Evolutionary conservation across 257 asterid genomes (phyloP).

Genomic region (Scutellaria baicalensis): DNA sequence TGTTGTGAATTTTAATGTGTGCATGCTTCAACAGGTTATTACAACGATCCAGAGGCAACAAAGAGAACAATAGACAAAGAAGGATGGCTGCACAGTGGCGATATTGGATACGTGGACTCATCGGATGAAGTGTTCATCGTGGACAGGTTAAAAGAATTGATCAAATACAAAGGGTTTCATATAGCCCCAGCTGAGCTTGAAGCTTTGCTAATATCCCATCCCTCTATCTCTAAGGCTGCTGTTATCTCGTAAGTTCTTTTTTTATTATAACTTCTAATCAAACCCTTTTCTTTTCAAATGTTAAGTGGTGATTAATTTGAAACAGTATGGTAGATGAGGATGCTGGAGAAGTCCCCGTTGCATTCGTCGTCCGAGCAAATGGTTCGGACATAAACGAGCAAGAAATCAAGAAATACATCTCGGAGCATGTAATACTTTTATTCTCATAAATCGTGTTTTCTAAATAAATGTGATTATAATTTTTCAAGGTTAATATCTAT

Average conservation of each 20-base stretch:
- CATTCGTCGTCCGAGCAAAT: constrained; percentile 46
- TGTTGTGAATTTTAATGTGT: not conserved
- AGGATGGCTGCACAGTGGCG: constrained; percentile 59
- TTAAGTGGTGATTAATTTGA: not conserved
- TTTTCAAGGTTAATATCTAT: not conserved
- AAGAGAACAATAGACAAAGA: constrained; percentile 29
- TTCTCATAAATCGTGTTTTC: not conserved
- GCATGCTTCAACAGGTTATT: constrained; percentile 28
- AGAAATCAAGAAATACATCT: constrained; percentile 44
- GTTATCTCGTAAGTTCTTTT: constrained; percentile 48
- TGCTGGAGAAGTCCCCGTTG: constrained; percentile 75
- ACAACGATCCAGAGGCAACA: constrained; percentile 49
- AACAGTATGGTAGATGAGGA: constrained; percentile 55
- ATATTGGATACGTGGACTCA: constrained; percentile 45
- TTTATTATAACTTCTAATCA: no score
- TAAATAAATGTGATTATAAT: not conserved
- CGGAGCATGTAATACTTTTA: constrained; percentile 36
- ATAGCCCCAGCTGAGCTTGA: constrained; percentile 62
- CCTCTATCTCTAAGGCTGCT: constrained; percentile 47
- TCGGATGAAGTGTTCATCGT: constrained; percentile 46
- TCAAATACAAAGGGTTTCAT: constrained; percentile 54
- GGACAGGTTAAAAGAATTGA: constrained; percentile 53
- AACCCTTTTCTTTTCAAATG: not conserved
- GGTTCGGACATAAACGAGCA: constrained; percentile 40
- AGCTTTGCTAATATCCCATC: constrained; percentile 46